Evolutionary conservation across 2,329 filamentous ascomycete genomes (phyloP).

Genomic region (Pseudogymnoascus sp.): DNA sequence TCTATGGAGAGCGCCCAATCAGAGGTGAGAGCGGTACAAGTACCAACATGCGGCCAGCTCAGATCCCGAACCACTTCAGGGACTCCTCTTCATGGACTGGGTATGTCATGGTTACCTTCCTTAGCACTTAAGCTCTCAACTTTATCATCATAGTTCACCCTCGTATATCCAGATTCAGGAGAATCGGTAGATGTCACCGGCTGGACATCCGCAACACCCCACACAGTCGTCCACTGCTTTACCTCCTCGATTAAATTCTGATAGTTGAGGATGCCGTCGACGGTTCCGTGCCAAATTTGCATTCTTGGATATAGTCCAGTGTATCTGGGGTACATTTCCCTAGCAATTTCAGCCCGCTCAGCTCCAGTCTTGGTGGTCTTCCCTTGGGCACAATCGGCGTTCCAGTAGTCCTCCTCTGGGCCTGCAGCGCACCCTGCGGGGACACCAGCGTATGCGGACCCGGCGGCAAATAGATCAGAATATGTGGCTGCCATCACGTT

Average conservation of each 20-base stretch:
- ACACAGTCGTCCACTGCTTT: constrained; percentile 40
- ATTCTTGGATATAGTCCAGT: constrained; percentile 34
- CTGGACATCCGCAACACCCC: not conserved
- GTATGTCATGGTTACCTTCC: not conserved
- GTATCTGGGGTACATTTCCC: constrained; percentile 31
- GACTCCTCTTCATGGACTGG: not conserved
- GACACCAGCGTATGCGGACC: constrained; percentile 36
- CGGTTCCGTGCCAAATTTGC: constrained; percentile 30
- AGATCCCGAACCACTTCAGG: not conserved
- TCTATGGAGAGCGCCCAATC: not conserved
- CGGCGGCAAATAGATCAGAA: constrained; percentile 40
- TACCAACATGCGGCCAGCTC: not conserved
- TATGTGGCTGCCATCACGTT: constrained; percentile 41
- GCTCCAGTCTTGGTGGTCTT: constrained; percentile 26
- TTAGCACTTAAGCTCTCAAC: not conserved
- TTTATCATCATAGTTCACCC: not conserved
- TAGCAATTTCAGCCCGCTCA: constrained; percentile 41
- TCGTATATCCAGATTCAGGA: not conserved
- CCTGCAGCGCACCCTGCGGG: constrained; percentile 36
- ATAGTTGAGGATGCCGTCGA: constrained; percentile 32
- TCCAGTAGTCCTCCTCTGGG: constrained; percentile 32
- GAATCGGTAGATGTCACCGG: not conserved
- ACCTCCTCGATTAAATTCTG: constrained; percentile 35
- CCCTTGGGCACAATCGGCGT: constrained; percentile 38
- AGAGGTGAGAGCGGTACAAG: not conserved